Evolutionary conservation across 2,329 filamentous ascomycete species (phyloP).

Genomic region (Emergomyces pasteurianus): DNA sequence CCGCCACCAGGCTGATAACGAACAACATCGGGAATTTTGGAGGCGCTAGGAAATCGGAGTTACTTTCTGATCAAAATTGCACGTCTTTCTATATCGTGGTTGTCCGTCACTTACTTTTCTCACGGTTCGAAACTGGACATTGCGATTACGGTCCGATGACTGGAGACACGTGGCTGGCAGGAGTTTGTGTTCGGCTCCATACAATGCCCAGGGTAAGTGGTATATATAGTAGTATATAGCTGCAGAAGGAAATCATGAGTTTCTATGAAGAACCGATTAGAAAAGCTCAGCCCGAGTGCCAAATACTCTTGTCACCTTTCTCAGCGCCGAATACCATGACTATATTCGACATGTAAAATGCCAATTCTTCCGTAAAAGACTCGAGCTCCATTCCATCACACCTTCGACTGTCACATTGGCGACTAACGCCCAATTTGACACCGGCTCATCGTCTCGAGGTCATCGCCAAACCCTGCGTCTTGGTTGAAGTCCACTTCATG

Average conservation of each 20-base stretch:
- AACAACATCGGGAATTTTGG: background rate
- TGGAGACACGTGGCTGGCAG: background rate
- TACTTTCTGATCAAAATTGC: background rate
- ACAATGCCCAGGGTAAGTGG: background rate
- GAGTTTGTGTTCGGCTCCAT: background rate
- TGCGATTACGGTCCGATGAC: background rate
- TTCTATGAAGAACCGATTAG: background rate
- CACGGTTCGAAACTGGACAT: background rate
- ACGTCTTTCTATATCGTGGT: background rate
- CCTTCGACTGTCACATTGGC: background rate
- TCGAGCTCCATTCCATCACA: background rate
- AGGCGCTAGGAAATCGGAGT: background rate
- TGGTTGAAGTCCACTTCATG: background rate
- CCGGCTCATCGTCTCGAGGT: background rate
- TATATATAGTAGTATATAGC: too few relatives aligned
- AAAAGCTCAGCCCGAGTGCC: background rate
- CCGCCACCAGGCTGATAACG: background rate
- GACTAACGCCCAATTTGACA: background rate
- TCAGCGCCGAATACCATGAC: background rate
- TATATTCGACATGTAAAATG: background rate
- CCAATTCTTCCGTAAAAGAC: background rate
- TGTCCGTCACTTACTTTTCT: background rate
- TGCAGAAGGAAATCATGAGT: background rate
- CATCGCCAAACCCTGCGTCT: background rate
- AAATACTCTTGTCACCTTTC: background rate